Evolutionary conservation across 495 filamentous ascomycete genomes (phyloP).

Genomic region (Trichoderma asperelloides): DNA sequence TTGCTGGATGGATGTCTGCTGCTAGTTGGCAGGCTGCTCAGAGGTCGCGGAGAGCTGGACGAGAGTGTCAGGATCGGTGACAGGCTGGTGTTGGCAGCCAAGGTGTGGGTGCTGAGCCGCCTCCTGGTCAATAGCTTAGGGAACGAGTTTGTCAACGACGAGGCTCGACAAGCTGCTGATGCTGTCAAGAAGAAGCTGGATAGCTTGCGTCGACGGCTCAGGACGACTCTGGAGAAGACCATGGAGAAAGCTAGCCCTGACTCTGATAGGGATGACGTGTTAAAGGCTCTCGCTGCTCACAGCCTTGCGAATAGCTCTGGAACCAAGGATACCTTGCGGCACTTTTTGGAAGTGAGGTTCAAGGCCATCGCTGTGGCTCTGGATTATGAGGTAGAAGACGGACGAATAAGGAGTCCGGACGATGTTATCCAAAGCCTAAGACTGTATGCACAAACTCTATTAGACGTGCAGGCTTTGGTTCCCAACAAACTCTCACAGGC

Average conservation of each 20-base stretch:
- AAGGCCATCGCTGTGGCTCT: slow-evolving; percentile 56
- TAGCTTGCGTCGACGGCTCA: slow-evolving; percentile 49
- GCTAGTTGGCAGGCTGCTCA: slow-evolving; percentile 25
- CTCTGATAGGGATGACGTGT: slow-evolving; percentile 43
- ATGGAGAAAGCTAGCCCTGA: slow-evolving; percentile 42
- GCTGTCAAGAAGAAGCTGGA: slow-evolving; percentile 53
- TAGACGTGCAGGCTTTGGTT: slow-evolving; percentile 63
- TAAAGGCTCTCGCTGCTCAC: slow-evolving; percentile 71
- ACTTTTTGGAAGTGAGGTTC: slow-evolving; percentile 70
- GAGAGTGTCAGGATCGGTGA: slow-evolving; percentile 45
- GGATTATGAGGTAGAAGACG: slow-evolving; percentile 27
- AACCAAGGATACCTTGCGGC: slow-evolving; percentile 65
- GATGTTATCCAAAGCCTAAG: slow-evolving; percentile 54
- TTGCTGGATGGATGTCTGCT: slow-evolving; percentile 34
- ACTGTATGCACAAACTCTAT: slow-evolving; percentile 68
- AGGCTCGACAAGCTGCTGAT: slow-evolving; percentile 45
- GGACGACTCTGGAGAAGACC: slow-evolving; percentile 57
- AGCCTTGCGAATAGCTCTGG: slow-evolving; percentile 75
- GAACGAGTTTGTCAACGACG: slow-evolving; percentile 25
- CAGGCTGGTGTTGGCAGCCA: slow-evolving; percentile 60
- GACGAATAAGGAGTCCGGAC: slow-evolving; percentile 23
- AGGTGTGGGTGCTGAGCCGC: slow-evolving; percentile 67
- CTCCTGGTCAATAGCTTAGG: slow-evolving; percentile 39
- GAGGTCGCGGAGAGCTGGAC: slow-evolving; percentile 15
- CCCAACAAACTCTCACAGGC: slow-evolving; percentile 64